Conservation (phyloP, 139 green algal species). For the Haematococcus lacustris region DNA sequence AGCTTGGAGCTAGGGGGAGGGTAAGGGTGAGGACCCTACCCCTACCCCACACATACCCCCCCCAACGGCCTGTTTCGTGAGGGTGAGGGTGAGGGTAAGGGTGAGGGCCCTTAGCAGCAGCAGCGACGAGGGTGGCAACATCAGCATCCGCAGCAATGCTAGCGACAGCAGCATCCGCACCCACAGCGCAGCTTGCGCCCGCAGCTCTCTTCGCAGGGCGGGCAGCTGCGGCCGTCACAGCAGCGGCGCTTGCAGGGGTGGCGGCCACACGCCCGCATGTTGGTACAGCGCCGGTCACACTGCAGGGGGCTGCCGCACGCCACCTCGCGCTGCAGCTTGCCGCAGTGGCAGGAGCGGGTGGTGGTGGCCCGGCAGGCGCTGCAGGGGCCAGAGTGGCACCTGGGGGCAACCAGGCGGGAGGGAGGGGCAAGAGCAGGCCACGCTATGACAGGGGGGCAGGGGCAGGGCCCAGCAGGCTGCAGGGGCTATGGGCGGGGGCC, state of each 20-base stretch:
- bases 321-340: conserved; percentile 22
- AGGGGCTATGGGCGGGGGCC: no score
- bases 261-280: conserved; percentile 51
- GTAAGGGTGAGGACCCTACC: no score
- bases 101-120: no score
- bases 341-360: conserved; percentile 39
- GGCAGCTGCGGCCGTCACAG: conserved; percentile 70
- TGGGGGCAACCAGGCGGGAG: not conserved
- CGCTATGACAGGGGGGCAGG: no score
- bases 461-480: no score
- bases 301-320: conserved; percentile 47
- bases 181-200: conserved; percentile 58
- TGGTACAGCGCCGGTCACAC: conserved; percentile 65
- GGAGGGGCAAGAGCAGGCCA: not conserved
- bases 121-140: no score
- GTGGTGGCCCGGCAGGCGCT: conserved; percentile 20
- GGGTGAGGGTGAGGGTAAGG: no score
- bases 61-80: no score
- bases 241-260: conserved; percentile 79
- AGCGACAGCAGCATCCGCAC: no score
- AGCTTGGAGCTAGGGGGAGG: no score
- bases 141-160: no score
- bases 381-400: conserved; percentile 7
- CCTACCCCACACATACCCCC: no score
- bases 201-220: conserved; percentile 78